Evolutionary conservation across 1,284 basidiomycete species (phyloP), one percentile per base, ranked within the genome.

Genomic region (Microbotryomycetes sp.): DNA sequence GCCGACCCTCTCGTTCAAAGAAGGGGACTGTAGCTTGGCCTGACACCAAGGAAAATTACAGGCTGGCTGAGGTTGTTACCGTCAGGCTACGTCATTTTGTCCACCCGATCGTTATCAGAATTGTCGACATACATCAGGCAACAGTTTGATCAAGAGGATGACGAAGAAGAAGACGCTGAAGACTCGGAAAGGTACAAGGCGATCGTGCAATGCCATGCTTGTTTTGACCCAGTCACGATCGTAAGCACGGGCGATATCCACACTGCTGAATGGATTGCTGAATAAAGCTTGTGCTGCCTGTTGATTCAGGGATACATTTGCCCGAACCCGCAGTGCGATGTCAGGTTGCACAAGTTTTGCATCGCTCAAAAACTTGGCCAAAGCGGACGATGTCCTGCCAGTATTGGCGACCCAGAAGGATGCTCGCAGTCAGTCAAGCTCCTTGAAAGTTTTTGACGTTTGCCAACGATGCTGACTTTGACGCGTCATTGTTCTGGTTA

Each of bases 31-130:
- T 28, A 5, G 29, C 50, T 52, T n/a, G 41, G 27, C 23, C 23
- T n/a, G 18, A 9, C 18, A n/a, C 5, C 15, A 7, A 47, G 28
- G n/a, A 45, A 18, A n/a, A 2, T 16, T 35, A 9, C 27, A 71
- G 70, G 66, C 55, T 70, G 69, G 69, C 62, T 71, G 16, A 29
- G 59, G 6, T 59, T 64, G 2, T 54, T 56, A 55, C 35, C n/a
- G 18, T 29, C 54, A 24, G 65, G 60, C 29, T 46, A 61, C 46
- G 90, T 89, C 70, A 85, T 87, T 2, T 81, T 93, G 1, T 85
- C 88, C 0, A 79, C 84, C 1, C 85, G 91, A 3, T 80, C 88
- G 0, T 71, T 89, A 13, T 75, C 89, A 23, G 90, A 93, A 71
- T 82, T 93, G 9, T 75, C 79, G 18, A 79, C 81, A 1, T 93